These are phyloP conservation scores for Bolboschoenus planiculmis DNA, from an alignment of 176 grass and related monocot genomes.

Conservation along the genomic window DNA sequence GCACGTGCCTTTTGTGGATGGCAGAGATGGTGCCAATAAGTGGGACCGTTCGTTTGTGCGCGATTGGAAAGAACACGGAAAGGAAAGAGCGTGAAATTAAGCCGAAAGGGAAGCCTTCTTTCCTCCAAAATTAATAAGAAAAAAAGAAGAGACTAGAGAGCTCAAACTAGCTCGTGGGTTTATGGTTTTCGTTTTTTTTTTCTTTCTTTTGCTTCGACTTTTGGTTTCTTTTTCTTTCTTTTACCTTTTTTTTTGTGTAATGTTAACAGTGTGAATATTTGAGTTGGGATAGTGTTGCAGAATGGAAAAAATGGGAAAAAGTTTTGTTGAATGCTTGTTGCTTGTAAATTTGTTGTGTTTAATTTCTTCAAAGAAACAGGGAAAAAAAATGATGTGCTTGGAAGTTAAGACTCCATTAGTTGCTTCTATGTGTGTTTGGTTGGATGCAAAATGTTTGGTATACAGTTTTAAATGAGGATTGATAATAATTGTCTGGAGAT, in stretches of 20 bases:
- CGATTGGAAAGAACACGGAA: neutral
- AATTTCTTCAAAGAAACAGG: neutral
- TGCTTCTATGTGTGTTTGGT: neutral
- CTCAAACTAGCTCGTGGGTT: neutral
- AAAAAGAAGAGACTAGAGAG: neutral
- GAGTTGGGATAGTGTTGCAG: neutral
- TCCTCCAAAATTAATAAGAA: neutral
- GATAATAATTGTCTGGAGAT: neutral
- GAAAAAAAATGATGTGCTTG: neutral
- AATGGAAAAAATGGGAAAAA: neutral
- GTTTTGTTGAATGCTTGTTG: neutral
- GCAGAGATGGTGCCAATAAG: neutral
- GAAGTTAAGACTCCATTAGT: neutral
- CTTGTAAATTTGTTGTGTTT: neutral
- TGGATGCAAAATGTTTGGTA: neutral
- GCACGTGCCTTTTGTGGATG: neutral
- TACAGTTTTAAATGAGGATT: neutral
- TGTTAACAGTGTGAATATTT: neutral
- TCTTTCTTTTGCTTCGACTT: neutral
- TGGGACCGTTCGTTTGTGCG: neutral
- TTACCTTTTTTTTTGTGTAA: neutral
- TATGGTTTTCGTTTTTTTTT: neutral
- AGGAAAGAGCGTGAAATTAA: neutral
- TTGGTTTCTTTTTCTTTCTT: neutral
- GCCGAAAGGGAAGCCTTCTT: neutral